Percentiles rank a stretch among this genome's conserved stretches.
phyloP scores from a whole-genome alignment of 106 monocot genomes.

The Dioscorea dumetorum region DNA sequence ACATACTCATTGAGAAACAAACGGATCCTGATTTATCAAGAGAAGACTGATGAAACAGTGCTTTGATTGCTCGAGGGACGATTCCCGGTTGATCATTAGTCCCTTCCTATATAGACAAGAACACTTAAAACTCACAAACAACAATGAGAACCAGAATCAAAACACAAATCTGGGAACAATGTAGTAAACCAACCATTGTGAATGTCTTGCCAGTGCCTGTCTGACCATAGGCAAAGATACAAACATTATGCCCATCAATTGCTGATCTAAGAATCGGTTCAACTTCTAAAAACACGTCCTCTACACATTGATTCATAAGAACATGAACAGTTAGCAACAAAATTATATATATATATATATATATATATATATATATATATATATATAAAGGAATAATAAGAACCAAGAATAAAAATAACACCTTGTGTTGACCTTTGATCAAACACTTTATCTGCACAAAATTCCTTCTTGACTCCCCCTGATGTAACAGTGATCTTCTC shows the following conservation, averaged over 20 bases:
- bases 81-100: slow-evolving; percentile 35
- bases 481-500: slow-evolving; percentile 52
- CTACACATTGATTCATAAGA: slow-evolving; percentile 15
- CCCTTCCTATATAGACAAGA: slow-evolving; percentile 55
- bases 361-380: no score
- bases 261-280: slow-evolving; percentile 76
- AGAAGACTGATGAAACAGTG: slow-evolving; percentile 45
- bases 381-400: not conserved
- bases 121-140: slow-evolving; percentile 3
- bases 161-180: no score
- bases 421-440: slow-evolving; percentile 54
- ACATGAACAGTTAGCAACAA: not conserved
- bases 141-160: not conserved
- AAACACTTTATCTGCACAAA: slow-evolving; percentile 55
- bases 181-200: slow-evolving; percentile 52
- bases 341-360: no score
- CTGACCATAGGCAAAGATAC: slow-evolving; percentile 81
- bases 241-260: slow-evolving; percentile 81
- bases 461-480: slow-evolving; percentile 50
- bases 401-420: slow-evolving; percentile 1
- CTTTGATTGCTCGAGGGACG: slow-evolving; percentile 73
- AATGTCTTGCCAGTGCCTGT: slow-evolving; percentile 88
- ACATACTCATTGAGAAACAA: slow-evolving; percentile 67
- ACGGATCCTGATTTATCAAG: slow-evolving; percentile 25
- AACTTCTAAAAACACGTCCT: slow-evolving; percentile 69